Base-by-base conservation (phyloP, 2,329 filamentous ascomycete species). In the Eurotiales sp. region DNA sequence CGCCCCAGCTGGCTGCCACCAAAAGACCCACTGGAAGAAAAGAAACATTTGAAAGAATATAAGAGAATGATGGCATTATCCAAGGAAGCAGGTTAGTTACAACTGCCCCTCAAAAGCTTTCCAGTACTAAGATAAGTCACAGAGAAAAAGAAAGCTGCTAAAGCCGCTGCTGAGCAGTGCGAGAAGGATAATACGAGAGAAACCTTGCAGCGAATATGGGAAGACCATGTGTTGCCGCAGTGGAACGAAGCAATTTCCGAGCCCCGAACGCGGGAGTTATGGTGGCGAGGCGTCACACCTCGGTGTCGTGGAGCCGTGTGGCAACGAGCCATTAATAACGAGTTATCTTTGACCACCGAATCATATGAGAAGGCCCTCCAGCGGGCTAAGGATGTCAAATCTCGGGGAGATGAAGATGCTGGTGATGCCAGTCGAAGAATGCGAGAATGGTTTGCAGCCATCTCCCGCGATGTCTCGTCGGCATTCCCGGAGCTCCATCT, bases 11-110 rank as follows among this genome's bases (percentile, higher is more conserved):
- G 78, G 84, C 74, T 83, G 48, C 84, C 82, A 17, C 82, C 82
- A 8, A 84, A 81, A 71, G 85, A 93, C 58, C 91, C 90, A 2
- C 87, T 87, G 49, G 93, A 99, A 69, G 93, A 99, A 72, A 88
- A 83, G 66, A 86, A 85, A 59, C 93, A 99, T 69, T 67, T 99
- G 58, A 90, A 82, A 63, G 78, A 85, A 60, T 85, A 83, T 63
- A 80, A 84, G 68, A 75, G 73, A 59, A 85, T 85, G 81, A 82
- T 85, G 80, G 77, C 77, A n/a, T 71, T 77, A 40, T 78, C 81
- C 23, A 73, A 79, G 36, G 81, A 84, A 70, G 74, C 77, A 51
- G 77, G 78, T 78, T 66, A 59, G 74, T 63, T 42, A 21, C 17
- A 22, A 25, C 8, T 17, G 36, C 27, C 19, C 40, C 17, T 12